Conservation (phyloP, 129 eudicot species). For the Heracleum sosnowskyi region DNA sequence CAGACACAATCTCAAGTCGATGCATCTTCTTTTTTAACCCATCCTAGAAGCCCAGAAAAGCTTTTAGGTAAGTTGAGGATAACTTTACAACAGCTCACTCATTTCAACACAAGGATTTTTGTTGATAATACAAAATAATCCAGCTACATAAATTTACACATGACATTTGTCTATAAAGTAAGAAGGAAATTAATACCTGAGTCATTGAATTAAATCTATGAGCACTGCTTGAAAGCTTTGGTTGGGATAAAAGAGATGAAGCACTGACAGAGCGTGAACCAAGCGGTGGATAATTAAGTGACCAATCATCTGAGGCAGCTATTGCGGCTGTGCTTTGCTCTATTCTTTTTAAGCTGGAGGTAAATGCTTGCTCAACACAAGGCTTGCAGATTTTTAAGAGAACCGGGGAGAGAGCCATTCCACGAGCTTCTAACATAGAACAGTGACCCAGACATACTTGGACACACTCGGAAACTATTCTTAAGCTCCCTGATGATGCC, state of each 20-base stretch:
- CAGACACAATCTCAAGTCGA: background rate
- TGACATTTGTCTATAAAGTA: too few species aligned
- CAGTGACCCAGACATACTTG: conserved; percentile 80
- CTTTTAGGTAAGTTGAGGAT: background rate
- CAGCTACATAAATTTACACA: background rate
- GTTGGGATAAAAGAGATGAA: conserved; percentile 38
- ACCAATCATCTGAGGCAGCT: conserved; percentile 94
- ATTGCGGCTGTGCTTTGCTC: conserved; percentile 72
- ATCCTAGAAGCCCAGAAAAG: background rate
- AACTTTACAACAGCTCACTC: background rate
- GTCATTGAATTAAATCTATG: conserved; percentile 72
- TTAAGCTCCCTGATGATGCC: conserved; percentile 70
- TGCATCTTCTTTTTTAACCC: background rate
- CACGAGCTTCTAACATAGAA: conserved; percentile 74
- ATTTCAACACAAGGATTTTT: background rate
- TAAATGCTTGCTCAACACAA: conserved; percentile 62
- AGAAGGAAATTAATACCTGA: conserved; percentile 47
- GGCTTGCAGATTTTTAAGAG: conserved; percentile 70
- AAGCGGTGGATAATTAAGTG: conserved; percentile 43
- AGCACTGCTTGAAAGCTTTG: conserved; percentile 76
- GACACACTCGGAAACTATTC: conserved; percentile 73
- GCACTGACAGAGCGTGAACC: conserved; percentile 39
- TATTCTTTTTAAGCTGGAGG: conserved; percentile 63
- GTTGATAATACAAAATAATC: background rate
- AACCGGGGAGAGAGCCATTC: conserved; percentile 73